Conservation (phyloP, 2,329 filamentous ascomycete species). For the Aspergillus pseudotamarii region DNA sequence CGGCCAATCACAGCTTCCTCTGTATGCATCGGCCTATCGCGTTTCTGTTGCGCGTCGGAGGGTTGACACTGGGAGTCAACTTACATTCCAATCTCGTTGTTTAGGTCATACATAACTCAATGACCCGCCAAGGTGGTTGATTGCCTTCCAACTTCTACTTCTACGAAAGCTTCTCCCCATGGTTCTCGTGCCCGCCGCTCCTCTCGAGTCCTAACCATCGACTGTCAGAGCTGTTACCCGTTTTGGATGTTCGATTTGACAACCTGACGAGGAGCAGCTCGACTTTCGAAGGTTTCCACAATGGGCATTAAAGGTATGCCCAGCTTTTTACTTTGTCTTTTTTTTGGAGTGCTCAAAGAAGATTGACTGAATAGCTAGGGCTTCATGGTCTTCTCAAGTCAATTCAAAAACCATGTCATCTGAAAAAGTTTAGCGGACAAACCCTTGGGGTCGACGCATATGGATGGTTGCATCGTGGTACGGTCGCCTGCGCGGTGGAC, state of each 20-base stretch:
- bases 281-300: slow-evolving; percentile 30
- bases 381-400: slow-evolving; percentile 92
- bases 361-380: slow-evolving; percentile 54
- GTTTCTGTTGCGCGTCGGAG: slow-evolving; percentile 34
- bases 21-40: slow-evolving; percentile 23
- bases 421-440: slow-evolving; percentile 85
- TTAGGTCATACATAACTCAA: slow-evolving; percentile 20
- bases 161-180: slow-evolving; percentile 7
- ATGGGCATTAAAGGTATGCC: slow-evolving; percentile 51
- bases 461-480: slow-evolving; percentile 95
- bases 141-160: slow-evolving; percentile 1
- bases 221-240: slow-evolving; percentile 18
- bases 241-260: slow-evolving; percentile 29
- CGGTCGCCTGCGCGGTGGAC: slow-evolving; percentile 86
- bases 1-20: slow-evolving; percentile 23
- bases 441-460: slow-evolving; percentile 96
- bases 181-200: background rate
- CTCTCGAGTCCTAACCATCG: slow-evolving; percentile 10
- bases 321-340: slow-evolving; percentile 4
- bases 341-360: background rate
- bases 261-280: slow-evolving; percentile 31
- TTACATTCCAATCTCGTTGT: slow-evolving; percentile 36
- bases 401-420: slow-evolving; percentile 83
- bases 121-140: slow-evolving; percentile 12
- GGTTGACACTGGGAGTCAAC: slow-evolving; percentile 25